Evolutionary conservation across 2,329 filamentous ascomycete species (phyloP), one percentile per base, ranked within the genome.

Genomic region (Colletotrichum sp.): DNA sequence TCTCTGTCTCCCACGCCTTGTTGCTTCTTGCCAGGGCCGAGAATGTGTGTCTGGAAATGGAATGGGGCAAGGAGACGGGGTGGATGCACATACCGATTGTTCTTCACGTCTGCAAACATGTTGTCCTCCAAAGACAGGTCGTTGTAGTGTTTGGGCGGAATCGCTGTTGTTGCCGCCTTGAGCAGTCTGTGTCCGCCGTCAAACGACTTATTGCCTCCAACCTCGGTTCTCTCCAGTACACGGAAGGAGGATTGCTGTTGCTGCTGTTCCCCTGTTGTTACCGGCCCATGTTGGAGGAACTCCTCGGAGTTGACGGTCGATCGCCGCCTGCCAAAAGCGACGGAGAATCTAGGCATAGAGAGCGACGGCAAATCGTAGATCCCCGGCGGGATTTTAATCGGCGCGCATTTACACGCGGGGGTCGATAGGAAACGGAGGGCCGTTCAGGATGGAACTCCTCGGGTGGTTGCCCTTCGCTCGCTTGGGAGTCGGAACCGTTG

Each of bases 261-360:
- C 24, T 75, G 36, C 57, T 60, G 26, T 88, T 87, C 73, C 86
- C 58, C 85, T 66, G 83, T 80, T 77, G 86, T 83, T 83, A 86
- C 80, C 79, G 87, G 81, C 48, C 82, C 88, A 89, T 91, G 87
- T 77, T 90, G 88, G 77, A 89, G 88, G 77, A 89, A 83, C 78
- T 88, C 89, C 78, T 90, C 88, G 77, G 88, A 87, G 85, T 84
- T 85, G 77, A 87, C 89, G 87, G 88, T 88, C 77, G 90, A 91
- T 86, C 89, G 92, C 87, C 91, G 90, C 89, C 89, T 87, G 81
- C 85, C 87, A 78, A 92, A 92, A 77, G 88, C 85, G 82, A 89
- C 89, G 77, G 90, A 89, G 83, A 92, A 92, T 85, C 89, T 91
- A 90, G 89, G 89, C 91, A 92, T 92, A 84, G 88, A 88, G 86